A percentile compares a stretch with the other conserved stretches of the same genome.
Evolutionary conservation across 805 yeast species (phyloP).

Genomic region (Saccharomyces eubayanus): DNA sequence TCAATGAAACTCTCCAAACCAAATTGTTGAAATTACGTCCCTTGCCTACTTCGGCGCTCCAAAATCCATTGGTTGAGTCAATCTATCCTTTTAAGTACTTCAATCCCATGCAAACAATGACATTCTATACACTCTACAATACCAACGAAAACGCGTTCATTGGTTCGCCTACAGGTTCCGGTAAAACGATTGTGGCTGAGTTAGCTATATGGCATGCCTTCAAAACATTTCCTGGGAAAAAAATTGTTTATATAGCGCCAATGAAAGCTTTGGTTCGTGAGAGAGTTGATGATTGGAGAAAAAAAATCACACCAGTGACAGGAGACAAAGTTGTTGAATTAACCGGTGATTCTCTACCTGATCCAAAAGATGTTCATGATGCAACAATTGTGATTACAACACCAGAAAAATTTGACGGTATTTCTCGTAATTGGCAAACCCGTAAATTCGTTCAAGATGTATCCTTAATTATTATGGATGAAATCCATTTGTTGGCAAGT

Average conservation of each 20-base stretch:
- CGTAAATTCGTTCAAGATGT: slow-evolving; percentile 83
- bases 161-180: slow-evolving; percentile 98
- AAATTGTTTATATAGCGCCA: slow-evolving; percentile 89
- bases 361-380: slow-evolving; percentile 66
- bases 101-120: slow-evolving; percentile 98
- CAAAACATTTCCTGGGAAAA: slow-evolving; percentile 68
- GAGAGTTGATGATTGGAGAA: slow-evolving; percentile 83
- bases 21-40: slow-evolving; percentile 76
- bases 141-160: slow-evolving; percentile 72
- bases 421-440: slow-evolving; percentile 79
- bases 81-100: slow-evolving; percentile 79
- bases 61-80: slow-evolving; percentile 54
- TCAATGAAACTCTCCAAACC: slow-evolving; percentile 78
- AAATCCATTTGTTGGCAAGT: slow-evolving; percentile 91
- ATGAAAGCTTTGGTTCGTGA: slow-evolving; percentile 93
- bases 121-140: slow-evolving; percentile 81
- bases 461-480: slow-evolving; percentile 84
- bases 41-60: slow-evolving; percentile 72
- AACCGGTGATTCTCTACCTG: slow-evolving; percentile 92
- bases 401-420: slow-evolving; percentile 96
- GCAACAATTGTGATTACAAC: slow-evolving; percentile 90
- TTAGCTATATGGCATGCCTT: slow-evolving; percentile 96
- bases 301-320: slow-evolving; percentile 77
- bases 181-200: slow-evolving; percentile 95
- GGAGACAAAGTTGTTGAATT: slow-evolving; percentile 83